Evolutionary conservation across 2,329 filamentous ascomycete genomes (phyloP), one percentile per base, ranked within the genome.

Genomic region (Teratosphaeria destructans): DNA sequence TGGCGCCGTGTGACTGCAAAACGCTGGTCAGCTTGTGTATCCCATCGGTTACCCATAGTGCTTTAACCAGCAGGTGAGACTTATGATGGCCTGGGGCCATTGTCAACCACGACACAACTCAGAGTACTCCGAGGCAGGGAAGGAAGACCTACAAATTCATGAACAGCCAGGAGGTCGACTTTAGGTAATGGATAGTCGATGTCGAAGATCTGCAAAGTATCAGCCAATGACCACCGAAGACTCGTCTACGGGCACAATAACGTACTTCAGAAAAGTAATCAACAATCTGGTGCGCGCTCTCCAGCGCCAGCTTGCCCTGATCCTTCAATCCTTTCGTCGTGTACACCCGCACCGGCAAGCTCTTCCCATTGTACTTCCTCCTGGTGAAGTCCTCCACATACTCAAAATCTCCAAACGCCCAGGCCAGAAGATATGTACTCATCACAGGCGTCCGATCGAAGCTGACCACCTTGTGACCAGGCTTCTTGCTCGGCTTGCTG

Each of bases 361-460:
- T 86, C 78, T 92, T 91, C 70, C 91, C 93, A 62, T 95, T 89
- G 77, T 99, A 97, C 73, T 88, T 86, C 67, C 93, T 86, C 70
- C 90, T 83, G 3, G 94, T 99, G 71, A 89, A 88, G 57, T 88
- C 89, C 77, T 99, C 94, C 58, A 97, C 85, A 68, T 96, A 96
- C 75, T 97, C 93, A 64, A 99, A 97, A 74, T 99, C 93, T 60
- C 94, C 94, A 63, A 96, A 84, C 26, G 93, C 92, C 94, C 94
- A 96, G 26, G 92, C 91, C 29, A 95, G 79, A 34, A 96, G 84
- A 75, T 95, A 88, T 7, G 75, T 95, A 77, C 89, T 94, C 92
- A 96, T 96, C 11, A 92, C 77, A 1, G 92, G 92, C 12, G 89
- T 91, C 58, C 82, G 85, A 70, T 94, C 89, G 66, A 96, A 96